phyloP scores from a whole-genome alignment of 441 rosid genomes.

The Erodium chrysanthum region DNA sequence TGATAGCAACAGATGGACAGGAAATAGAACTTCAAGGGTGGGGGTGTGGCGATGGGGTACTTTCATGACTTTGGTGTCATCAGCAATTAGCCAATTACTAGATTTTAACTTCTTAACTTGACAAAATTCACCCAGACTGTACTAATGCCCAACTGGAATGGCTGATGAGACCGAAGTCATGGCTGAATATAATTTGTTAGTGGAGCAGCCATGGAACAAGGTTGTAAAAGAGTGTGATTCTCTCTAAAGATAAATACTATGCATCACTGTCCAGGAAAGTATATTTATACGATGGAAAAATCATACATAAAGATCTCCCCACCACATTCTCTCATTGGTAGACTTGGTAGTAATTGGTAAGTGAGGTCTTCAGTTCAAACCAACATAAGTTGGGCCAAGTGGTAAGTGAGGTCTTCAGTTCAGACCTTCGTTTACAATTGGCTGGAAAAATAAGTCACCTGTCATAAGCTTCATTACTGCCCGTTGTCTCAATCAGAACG shows the following conservation, averaged over 20 bases:
- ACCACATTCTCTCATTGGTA: background rate
- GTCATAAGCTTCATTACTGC: constrained; percentile 62
- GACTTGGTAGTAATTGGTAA: constrained; percentile 11
- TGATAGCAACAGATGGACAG: too few relatives aligned
- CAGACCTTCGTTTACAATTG: too few relatives aligned
- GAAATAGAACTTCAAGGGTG: background rate
- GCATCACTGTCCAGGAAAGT: background rate
- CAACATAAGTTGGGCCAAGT: too few relatives aligned
- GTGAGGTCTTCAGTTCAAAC: too few relatives aligned
- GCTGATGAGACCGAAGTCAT: too few relatives aligned
- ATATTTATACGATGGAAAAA: background rate
- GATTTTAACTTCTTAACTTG: background rate
- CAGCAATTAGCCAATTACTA: too few relatives aligned
- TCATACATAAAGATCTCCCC: background rate
- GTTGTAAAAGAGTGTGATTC: background rate
- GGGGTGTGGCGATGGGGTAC: background rate
- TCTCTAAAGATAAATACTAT: background rate
- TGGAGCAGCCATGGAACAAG: background rate
- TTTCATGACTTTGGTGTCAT: background rate
- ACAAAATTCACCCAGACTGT: background rate
- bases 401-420: too few relatives aligned
- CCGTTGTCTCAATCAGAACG: constrained; percentile 79
- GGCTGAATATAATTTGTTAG: too few relatives aligned
- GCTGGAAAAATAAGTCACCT: constrained; percentile 27
- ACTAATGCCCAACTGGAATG: background rate